Percentiles rank a stretch among this genome's conserved stretches.
phyloP scores from a whole-genome alignment of 768 basidiomycete genomes.

The Suillus variegatus region DNA sequence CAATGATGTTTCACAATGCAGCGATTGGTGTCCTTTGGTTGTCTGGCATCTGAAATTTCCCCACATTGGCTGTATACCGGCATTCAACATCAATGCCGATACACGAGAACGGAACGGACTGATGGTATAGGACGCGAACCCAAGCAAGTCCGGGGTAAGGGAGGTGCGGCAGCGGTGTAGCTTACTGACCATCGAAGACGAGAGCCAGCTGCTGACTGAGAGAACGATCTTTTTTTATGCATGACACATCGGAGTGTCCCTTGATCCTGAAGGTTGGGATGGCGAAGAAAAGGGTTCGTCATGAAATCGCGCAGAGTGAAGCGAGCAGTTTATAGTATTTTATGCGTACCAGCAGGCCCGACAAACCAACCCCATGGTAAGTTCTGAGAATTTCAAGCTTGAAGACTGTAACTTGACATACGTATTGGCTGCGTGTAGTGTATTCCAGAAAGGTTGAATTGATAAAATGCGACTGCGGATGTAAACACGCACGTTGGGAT shows the following conservation, averaged over 20 bases:
- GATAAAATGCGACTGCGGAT: neutral
- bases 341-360: slow-evolving; percentile 33
- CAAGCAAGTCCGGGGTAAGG: neutral
- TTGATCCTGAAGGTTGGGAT: neutral
- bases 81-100: neutral
- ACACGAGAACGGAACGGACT: neutral
- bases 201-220: neutral
- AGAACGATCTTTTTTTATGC: neutral
- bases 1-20: neutral
- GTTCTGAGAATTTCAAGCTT: slow-evolving; percentile 27
- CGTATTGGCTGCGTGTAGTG: neutral
- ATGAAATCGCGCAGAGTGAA: neutral
- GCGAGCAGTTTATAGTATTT: neutral
- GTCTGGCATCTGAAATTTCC: neutral
- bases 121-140: neutral
- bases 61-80: neutral
- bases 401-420: neutral
- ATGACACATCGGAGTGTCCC: neutral
- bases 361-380: slow-evolving; percentile 30
- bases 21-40: neutral
- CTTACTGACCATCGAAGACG: neutral
- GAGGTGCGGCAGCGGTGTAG: neutral
- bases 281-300: neutral
- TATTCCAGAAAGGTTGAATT: neutral
- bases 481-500: neutral